Base-by-base conservation (phyloP, 2,329 filamentous ascomycete species). In the Sporothrix variecibatus region DNA sequence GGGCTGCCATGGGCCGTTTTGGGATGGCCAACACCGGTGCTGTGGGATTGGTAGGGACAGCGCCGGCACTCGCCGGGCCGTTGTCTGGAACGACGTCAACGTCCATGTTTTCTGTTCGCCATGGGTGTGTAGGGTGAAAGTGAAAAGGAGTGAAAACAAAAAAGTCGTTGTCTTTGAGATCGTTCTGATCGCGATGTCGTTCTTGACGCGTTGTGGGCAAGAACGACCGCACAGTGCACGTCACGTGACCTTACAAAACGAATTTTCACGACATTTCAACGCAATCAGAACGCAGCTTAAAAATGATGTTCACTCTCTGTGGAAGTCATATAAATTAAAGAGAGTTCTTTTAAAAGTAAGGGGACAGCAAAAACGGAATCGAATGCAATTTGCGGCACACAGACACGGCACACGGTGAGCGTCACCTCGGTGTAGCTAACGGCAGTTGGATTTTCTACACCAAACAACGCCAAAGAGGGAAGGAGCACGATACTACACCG, bases 21-120 rank as follows among this genome's bases (percentile, higher is more conserved):
- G 83, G 82, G 17, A 85, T 80, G 1, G 81, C 78, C 69, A 82
- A 82, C 71, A 76, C 77, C 0, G 84, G 84, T 11, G 84, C 84
- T 17, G 67, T 69, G 8, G 62, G 11, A 12, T 23, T 67, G 38
- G 62, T 5, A 3, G 38, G 17, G 23, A 12, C 12, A 38, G 9
- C 62, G 7, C 11, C 62, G 40, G 62, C 62, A 67, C 62, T 46
- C 7, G 62, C 62, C 23, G 38, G 38, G 23, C 17, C 62, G 15
- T 46, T 67, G 62, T 28, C 62, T 26, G 12, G n/a, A 8, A 11
- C 17, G 62, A 67, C 38, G 62, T 67, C 62, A 43, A 20, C 62
- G 23, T 67, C 23, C 62, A 67, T 67, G 43, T 6, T 51, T n/a
- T 34, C n/a, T 23, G 43, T 28, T 49, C 40, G 38, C 62, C 62